A percentile compares a stretch with the other conserved stretches of the same genome.
Conservation (phyloP, 2,329 filamentous ascomycete species). For the Fusarium phyllophilum region DNA sequence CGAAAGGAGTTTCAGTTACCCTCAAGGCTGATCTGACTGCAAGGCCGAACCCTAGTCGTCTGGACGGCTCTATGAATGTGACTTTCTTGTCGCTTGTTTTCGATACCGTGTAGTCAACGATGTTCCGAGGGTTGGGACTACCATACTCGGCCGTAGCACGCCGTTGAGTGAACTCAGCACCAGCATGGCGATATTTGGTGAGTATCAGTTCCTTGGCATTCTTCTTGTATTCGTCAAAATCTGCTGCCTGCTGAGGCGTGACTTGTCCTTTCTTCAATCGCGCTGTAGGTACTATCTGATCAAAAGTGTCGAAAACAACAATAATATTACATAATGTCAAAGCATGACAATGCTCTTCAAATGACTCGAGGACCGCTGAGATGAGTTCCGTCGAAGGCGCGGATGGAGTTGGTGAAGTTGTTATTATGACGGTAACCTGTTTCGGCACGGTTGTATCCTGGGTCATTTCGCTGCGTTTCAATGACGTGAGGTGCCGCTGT, state of each 20-base stretch:
- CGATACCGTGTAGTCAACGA: constrained; percentile 50
- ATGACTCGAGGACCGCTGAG: constrained; percentile 58
- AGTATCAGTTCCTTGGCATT: constrained; percentile 57
- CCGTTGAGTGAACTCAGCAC: constrained; percentile 6
- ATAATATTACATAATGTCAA: constrained; percentile 58
- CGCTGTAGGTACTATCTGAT: constrained; percentile 54
- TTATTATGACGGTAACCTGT: constrained; percentile 55
- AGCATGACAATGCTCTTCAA: constrained; percentile 53
- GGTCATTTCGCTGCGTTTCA: constrained; percentile 7
- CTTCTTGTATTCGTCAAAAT: constrained; percentile 57
- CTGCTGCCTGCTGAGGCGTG: constrained; percentile 55
- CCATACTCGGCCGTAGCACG: constrained; percentile 59
- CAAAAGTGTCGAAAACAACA: constrained; percentile 64
- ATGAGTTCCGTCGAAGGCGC: constrained; percentile 63
- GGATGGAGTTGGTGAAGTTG: constrained; percentile 66
- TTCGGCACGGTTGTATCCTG: neutral
- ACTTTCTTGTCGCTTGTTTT: constrained; percentile 51
- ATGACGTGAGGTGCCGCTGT: neutral
- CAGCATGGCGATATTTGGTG: constrained; percentile 7
- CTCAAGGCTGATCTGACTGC: constrained; percentile 64
- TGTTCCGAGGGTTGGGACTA: constrained; percentile 48
- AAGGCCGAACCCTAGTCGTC: constrained; percentile 63
- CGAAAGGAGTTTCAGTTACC: constrained; percentile 58
- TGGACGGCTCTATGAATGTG: constrained; percentile 60
- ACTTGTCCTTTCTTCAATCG: constrained; percentile 66